Base-by-base conservation (phyloP, 78 protist genomes). In the Mantamonas sphyraenae region DNA sequence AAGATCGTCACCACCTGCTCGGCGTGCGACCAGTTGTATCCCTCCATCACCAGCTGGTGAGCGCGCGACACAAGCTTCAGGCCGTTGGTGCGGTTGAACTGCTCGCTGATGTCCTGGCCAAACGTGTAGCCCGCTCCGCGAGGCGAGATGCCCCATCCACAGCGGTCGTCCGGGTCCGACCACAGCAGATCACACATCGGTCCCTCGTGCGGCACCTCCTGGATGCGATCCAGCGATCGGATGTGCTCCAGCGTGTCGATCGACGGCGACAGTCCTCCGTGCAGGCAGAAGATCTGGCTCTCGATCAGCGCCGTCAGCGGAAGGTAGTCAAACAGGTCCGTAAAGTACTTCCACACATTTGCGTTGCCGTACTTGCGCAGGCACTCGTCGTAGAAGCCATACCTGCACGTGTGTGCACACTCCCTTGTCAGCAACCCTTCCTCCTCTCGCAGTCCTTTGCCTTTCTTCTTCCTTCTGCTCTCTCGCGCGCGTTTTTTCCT, bases 41-140 rank as follows among this genome's bases (percentile, higher is more conserved):
- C 99, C 67, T 96, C 97, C 96, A 90, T 89, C 38, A 87, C 89
- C 28, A 96, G 95, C 77, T 96, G 99, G 57, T 96, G 99, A 7
- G 99, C 99, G 26, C 99, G 74, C 2, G 84, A 81, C 16, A 94
- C 77, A 20, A 86, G 68, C 8, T 57, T 72, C 34, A 96, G 69
- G 38, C 75, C 79, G 65, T 96, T 96, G 58, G 68, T 79, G n/a
- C 83, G 92, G 68, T 81, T 81, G 90, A 92, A 96, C 37, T 79
- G 82, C 68, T 83, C 87, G 7, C 91, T 71, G 20, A 88, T 81
- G 72, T 90, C 97, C 51, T 64, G 64, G 28, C 99, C 97, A 47
- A 94, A 96, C 10, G 93, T 87, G 76, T 83, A 92, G 22, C 97
- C 99, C 8, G 97, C 97, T 28, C 97, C 97, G 26, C 98, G 85